Conservation (phyloP, 495 filamentous ascomycete species). For the Neurospora sp. region DNA sequence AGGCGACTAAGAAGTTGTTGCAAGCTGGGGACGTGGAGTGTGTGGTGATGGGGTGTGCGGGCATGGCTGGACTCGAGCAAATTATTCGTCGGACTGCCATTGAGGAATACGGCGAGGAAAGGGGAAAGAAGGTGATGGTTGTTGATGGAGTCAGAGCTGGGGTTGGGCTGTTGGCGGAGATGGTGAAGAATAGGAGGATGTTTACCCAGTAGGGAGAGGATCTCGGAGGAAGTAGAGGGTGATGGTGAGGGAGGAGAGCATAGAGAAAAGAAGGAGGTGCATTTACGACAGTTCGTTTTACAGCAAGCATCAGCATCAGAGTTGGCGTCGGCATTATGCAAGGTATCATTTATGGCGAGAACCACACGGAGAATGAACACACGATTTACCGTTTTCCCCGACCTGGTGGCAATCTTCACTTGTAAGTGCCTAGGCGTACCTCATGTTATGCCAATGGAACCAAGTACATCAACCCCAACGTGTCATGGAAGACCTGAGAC, state of each 20-base stretch:
- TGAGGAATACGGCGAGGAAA: conserved; percentile 49
- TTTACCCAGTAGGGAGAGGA: conserved; percentile 8
- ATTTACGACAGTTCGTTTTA: not conserved
- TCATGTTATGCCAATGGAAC: too few relatives aligned
- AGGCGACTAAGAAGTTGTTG: conserved; percentile 58
- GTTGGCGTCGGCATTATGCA: not conserved
- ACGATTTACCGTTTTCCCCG: too few relatives aligned
- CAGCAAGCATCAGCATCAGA: not conserved
- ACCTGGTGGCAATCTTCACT: not conserved
- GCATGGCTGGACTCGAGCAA: conserved; percentile 83
- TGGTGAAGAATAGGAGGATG: conserved; percentile 32
- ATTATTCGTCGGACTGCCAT: conserved; percentile 62
- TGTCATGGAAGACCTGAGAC: too few relatives aligned
- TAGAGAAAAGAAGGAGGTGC: not conserved
- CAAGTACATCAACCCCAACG: too few relatives aligned
- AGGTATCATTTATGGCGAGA: not conserved
- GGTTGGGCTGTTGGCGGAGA: conserved; percentile 54
- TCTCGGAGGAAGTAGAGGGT: too few relatives aligned
- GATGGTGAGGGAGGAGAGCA: not conserved
- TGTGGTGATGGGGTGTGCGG: conserved; percentile 74
- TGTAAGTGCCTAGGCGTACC: not conserved
- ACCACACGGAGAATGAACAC: too few relatives aligned
- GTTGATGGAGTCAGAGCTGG: conserved; percentile 81
- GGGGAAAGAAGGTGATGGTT: conserved; percentile 53
- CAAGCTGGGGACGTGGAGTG: conserved; percentile 46